Evolutionary conservation across 2,329 filamentous ascomycete genomes (phyloP).

Genomic region (Verticillium zaregamsianum): DNA sequence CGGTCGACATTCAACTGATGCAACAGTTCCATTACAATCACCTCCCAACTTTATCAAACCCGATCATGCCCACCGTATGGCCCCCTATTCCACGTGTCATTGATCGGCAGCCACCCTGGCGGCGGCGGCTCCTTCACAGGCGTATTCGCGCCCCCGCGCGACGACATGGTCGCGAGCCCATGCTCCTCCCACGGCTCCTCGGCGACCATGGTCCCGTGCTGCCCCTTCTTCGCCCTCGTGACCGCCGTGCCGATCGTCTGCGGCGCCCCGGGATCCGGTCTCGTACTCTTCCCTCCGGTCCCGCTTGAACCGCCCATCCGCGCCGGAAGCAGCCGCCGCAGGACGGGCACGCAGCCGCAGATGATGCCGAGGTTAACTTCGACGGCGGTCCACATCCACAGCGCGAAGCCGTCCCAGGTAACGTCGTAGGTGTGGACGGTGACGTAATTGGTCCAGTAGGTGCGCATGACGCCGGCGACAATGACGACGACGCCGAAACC

Average conservation of each 20-base stretch:
- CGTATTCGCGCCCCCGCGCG: neutral
- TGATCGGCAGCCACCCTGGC: neutral
- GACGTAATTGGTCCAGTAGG: constrained; percentile 31
- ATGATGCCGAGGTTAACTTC: constrained; percentile 37
- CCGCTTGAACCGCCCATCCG: neutral
- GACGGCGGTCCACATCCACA: constrained; percentile 38
- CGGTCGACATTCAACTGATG: neutral
- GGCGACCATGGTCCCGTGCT: neutral
- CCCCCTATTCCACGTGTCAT: neutral
- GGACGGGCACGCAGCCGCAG: constrained; percentile 32
- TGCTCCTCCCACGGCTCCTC: neutral
- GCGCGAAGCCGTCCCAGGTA: constrained; percentile 33
- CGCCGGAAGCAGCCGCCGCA: constrained; percentile 18
- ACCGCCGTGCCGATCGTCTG: neutral
- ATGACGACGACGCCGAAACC: constrained; percentile 32
- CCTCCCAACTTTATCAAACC: neutral
- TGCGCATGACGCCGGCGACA: constrained; percentile 28
- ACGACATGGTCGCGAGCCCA: neutral
- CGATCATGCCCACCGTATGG: neutral
- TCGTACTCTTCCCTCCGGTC: neutral
- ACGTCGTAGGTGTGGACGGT: constrained; percentile 29
- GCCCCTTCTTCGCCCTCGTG: neutral
- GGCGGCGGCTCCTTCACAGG: neutral
- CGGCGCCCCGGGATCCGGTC: neutral
- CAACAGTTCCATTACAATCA: neutral